These are phyloP conservation scores for Capsella rubella DNA, from an alignment of 441 rosid genomes.

Conservation along the genomic window DNA sequence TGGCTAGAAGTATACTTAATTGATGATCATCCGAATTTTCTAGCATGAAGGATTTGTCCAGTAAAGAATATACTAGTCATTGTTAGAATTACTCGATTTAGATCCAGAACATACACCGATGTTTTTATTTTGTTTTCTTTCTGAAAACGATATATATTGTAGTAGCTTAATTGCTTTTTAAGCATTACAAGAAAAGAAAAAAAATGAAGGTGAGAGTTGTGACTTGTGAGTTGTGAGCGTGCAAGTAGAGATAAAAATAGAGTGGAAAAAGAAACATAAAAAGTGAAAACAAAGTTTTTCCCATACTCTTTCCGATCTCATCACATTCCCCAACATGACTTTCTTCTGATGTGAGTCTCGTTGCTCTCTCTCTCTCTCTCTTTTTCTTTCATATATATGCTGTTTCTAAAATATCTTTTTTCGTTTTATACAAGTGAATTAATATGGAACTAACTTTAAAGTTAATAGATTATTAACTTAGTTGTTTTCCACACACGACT, in stretches of 20 bases:
- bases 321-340: constrained; percentile 46
- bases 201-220: constrained; percentile 22
- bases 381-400: background rate
- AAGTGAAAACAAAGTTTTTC: constrained; percentile 43
- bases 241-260: constrained; percentile 30
- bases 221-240: constrained; percentile 41
- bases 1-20: background rate
- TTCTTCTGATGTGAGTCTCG: constrained; percentile 42
- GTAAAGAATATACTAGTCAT: background rate
- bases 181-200: background rate
- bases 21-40: too few species aligned
- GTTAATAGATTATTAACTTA: constrained; percentile 12
- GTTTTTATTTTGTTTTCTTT: too few species aligned
- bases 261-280: constrained; percentile 30
- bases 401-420: background rate
- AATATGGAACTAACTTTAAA: background rate
- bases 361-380: constrained; percentile 8
- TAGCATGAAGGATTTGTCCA: too few species aligned
- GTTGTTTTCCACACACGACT: constrained; percentile 27
- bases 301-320: constrained; percentile 47
- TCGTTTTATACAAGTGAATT: background rate
- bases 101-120: background rate
- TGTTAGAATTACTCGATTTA: background rate
- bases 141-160: background rate
- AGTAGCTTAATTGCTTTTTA: background rate